Conservation (phyloP, 345 rosid genomes). For the Eucalyptus regnans region DNA sequence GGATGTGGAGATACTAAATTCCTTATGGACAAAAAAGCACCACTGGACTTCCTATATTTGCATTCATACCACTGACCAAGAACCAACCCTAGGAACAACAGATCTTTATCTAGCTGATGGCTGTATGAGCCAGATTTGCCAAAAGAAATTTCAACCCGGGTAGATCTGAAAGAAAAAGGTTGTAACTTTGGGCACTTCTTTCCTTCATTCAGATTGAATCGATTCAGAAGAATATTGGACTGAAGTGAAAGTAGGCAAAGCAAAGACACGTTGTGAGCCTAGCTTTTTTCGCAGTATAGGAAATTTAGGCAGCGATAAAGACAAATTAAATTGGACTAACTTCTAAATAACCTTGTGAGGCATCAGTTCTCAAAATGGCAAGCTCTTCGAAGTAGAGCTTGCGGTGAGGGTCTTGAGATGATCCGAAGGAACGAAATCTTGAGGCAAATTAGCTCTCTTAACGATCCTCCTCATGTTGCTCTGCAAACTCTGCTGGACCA, state of each 20-base stretch:
- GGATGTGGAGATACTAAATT: neutral
- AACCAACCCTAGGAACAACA: neutral
- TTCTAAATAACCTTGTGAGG: neutral
- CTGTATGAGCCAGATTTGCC: neutral
- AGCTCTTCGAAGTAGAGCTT: conserved; percentile 85
- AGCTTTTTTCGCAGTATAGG: neutral
- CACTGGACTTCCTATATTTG: neutral
- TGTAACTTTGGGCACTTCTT: conserved; percentile 1
- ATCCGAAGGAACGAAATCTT: conserved; percentile 75
- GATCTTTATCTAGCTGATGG: neutral
- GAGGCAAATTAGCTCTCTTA: conserved; percentile 83
- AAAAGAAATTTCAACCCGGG: neutral
- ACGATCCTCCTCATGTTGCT: conserved; percentile 87
- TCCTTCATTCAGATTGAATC: neutral
- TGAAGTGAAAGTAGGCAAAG: neutral
- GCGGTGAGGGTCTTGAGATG: conserved; percentile 74
- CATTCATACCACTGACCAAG: neutral
- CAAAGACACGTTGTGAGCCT: neutral
- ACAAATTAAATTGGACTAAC: conserved; percentile 12
- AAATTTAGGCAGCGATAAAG: neutral
- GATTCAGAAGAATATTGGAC: neutral
- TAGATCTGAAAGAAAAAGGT: neutral
- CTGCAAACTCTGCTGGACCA: conserved; percentile 90
- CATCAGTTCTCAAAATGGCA: conserved; percentile 46
- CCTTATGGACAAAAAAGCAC: neutral